Evolutionary conservation across 1,284 basidiomycete species (phyloP), one percentile per base, ranked within the genome.

Genomic region (Sporisorium sorghi): DNA sequence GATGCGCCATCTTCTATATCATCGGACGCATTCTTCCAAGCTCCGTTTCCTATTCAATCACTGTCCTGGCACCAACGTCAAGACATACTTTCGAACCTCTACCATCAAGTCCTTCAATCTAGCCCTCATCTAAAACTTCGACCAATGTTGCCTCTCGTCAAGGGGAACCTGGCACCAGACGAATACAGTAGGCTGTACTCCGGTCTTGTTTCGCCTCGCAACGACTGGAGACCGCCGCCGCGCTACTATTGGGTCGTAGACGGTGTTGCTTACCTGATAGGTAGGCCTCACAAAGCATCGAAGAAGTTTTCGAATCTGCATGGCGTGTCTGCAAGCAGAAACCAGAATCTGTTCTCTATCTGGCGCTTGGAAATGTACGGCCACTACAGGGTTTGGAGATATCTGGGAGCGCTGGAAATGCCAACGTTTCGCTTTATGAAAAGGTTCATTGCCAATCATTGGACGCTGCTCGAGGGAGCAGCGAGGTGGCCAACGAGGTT

Each of bases 351-450:
- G 8, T 53, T 24, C 19, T 2, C 50, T 0, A 26, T 54, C 26
- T 60, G 58, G 58, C 43, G 51, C 3, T 26, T 46, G 4, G 58
- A 60, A 8, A n/a, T 11, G 10, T 11, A 40, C 28, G 51, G 51
- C 0, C n/a, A 23, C 8, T 30, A 26, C 24, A 32, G 26, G 33
- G 24, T 60, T 12, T 60, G 58, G 50, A 39, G 58, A 19, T 60
- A 60, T 28, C 26, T 54, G 50, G 50, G 58, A 5, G 37, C 14
- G 19, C 3, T 60, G 5, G 14, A 48, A 3, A 44, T 53, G 35
- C 44, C 58, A 23, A 28, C 23, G 7, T 37, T 6, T 19, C 12
- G 17, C 4, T 3, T 19, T 3, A 3, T 19, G 5, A 33, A 24
- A 5, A 23, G 11, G 15, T 42, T 53, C 26, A 24, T 33, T 10